Evolutionary conservation across 2,329 filamentous ascomycete genomes (phyloP).

Genomic region (Dactylonectria estremocensis): DNA sequence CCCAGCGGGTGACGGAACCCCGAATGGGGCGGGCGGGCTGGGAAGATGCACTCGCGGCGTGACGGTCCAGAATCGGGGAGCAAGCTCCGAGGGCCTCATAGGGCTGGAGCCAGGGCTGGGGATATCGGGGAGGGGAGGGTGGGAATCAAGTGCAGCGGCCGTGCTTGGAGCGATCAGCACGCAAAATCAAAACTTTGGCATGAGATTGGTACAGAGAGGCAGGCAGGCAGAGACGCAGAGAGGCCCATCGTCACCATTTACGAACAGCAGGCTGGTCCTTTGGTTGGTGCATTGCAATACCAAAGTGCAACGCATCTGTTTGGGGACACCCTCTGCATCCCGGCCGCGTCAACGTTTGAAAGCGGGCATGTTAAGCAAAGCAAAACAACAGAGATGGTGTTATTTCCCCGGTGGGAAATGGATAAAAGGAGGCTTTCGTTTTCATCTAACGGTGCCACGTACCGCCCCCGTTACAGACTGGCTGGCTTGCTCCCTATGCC

Average conservation of each 20-base stretch:
- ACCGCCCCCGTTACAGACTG: neutral
- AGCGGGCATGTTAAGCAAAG: neutral
- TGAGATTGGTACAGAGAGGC: neutral
- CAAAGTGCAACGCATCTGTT: neutral
- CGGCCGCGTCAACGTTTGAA: slow-evolving; percentile 7
- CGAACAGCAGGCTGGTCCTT: slow-evolving; percentile 22
- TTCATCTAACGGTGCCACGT: slow-evolving; percentile 25
- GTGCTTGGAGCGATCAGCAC: slow-evolving; percentile 28
- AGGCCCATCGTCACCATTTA: neutral
- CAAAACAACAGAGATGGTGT: neutral
- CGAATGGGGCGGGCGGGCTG: neutral
- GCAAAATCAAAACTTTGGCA: slow-evolving; percentile 12
- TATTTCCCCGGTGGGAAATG: neutral
- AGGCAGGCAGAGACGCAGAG: neutral
- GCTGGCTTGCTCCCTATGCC: slow-evolving; percentile 1
- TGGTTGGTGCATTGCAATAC: slow-evolving; percentile 1
- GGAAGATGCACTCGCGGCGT: slow-evolving; percentile 8
- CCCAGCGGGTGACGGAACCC: neutral
- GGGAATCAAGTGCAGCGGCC: slow-evolving; percentile 25
- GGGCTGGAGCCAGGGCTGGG: slow-evolving; percentile 19
- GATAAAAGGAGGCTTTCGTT: slow-evolving; percentile 1
- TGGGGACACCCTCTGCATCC: neutral
- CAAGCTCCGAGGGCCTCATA: slow-evolving; percentile 24
- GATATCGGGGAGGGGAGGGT: too few relatives aligned
- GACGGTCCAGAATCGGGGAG: slow-evolving; percentile 10